Percentiles rank a stretch among this genome's conserved stretches.
phyloP scores from a whole-genome alignment of 2,329 filamentous ascomycete genomes.

The Colletotrichum sp. region DNA sequence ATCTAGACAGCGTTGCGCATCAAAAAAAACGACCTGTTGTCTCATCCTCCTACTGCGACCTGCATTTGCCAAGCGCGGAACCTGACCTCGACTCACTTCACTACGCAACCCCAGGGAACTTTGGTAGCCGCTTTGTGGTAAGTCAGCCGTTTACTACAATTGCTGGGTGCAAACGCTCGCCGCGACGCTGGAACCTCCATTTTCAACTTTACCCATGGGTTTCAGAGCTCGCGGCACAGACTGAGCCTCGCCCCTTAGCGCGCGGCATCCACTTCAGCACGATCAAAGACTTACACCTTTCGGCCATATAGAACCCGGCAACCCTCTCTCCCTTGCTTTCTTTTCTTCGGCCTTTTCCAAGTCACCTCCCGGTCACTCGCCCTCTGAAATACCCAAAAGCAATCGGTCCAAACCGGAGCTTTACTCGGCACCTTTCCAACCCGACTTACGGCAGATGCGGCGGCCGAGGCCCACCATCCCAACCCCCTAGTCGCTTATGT shows the following conservation, averaged over 20 bases:
- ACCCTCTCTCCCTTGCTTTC: not conserved
- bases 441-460: constrained; percentile 17
- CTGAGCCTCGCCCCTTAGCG: constrained; percentile 17
- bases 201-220: not conserved
- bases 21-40: not conserved
- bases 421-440: constrained; percentile 6
- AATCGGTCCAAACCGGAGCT: constrained; percentile 5
- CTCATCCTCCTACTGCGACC: constrained; percentile 4
- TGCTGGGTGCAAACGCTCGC: not conserved
- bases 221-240: constrained; percentile 14
- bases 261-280: constrained; percentile 18
- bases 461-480: constrained; percentile 19
- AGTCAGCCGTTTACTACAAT: constrained; percentile 5
- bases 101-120: not conserved
- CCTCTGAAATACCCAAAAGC: not conserved
- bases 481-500: constrained; percentile 21
- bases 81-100: not conserved
- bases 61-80: constrained; percentile 9
- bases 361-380: not conserved
- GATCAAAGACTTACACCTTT: not conserved
- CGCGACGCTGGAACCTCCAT: not conserved
- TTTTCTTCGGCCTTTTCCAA: not conserved
- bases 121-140: not conserved
- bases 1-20: not conserved
- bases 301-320: not conserved